These are phyloP conservation scores for Cicer judaicum DNA, from an alignment of 306 rosid species.

Conservation along the genomic window DNA sequence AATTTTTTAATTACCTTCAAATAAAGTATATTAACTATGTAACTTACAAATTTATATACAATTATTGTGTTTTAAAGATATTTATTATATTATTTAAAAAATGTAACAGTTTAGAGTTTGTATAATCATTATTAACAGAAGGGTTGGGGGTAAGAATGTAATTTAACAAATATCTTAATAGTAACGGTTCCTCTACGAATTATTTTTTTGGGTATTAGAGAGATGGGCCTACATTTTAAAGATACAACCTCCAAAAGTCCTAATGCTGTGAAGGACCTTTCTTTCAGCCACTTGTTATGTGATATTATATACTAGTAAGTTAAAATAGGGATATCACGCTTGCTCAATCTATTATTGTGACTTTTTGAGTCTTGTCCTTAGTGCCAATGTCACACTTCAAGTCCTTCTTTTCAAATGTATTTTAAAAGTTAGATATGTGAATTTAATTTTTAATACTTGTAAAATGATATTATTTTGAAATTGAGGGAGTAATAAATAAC, in stretches of 20 bases:
- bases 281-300: not conserved
- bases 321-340: slow-evolving; percentile 39
- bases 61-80: too few species aligned
- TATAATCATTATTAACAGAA: too few species aligned
- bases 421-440: too few species aligned
- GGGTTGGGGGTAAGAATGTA: too few species aligned
- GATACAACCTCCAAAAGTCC: slow-evolving; percentile 31
- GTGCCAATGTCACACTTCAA: not conserved
- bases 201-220: not conserved
- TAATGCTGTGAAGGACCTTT: slow-evolving; percentile 33
- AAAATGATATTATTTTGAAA: too few species aligned
- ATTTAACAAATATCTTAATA: not conserved
- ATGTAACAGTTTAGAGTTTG: too few species aligned
- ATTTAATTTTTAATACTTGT: too few species aligned
- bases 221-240: slow-evolving; percentile 30
- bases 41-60: too few species aligned
- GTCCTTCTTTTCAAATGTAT: not conserved
- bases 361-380: not conserved
- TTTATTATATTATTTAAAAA: too few species aligned
- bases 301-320: not conserved
- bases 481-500: not conserved
- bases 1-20: too few species aligned
- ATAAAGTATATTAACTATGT: too few species aligned
- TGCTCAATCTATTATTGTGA: slow-evolving; percentile 18
- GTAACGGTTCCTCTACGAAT: slow-evolving; percentile 3